Evolutionary conservation across 176 grass and related monocot genomes (phyloP).

Genomic region (Carex cristatella): DNA sequence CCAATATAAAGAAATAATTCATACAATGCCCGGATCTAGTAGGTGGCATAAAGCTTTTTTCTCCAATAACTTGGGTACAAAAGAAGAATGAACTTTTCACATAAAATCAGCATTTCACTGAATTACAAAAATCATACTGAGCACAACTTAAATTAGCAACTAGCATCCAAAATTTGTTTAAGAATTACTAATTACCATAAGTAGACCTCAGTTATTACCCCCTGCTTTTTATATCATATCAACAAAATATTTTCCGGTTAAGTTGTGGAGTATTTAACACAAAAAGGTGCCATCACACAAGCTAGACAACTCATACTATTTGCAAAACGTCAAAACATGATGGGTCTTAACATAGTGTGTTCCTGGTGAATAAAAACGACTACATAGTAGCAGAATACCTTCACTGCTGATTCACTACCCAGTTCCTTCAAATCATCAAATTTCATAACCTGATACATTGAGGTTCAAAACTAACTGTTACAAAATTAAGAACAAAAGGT

Average conservation of each 20-base stretch:
- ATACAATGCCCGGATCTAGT: neutral
- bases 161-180: neutral
- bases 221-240: neutral
- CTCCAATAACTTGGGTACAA: neutral
- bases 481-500: neutral
- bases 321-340: neutral
- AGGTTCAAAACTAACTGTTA: conserved; percentile 16
- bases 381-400: conserved; percentile 35
- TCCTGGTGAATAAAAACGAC: neutral
- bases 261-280: neutral
- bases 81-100: neutral
- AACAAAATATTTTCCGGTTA: neutral
- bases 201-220: neutral
- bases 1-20: conserved; percentile 5
- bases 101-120: neutral
- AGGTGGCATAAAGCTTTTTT: neutral
- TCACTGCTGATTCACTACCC: conserved; percentile 75
- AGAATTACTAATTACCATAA: neutral
- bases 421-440: conserved; percentile 97
- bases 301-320: neutral
- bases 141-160: neutral
- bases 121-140: neutral
- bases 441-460: conserved; percentile 77
- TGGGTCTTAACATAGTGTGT: neutral
- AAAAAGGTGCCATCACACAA: neutral